Evolutionary conservation across 192 early-diverging fungal genomes (phyloP), one percentile per base, ranked within the genome.

Genomic region (Entomortierella parvispora): DNA sequence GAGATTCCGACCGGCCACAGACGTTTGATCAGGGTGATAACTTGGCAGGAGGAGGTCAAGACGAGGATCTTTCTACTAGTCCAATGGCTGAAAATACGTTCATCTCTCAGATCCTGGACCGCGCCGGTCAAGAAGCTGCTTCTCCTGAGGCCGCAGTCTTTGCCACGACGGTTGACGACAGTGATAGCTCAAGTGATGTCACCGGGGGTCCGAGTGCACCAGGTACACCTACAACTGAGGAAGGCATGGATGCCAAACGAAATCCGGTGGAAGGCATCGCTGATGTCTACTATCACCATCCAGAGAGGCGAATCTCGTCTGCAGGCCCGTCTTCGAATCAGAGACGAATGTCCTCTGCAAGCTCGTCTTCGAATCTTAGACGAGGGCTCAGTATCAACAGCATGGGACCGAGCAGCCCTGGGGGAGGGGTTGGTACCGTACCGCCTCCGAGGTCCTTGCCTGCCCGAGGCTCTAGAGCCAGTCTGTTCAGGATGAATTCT

Each of bases 201-300:
- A 66, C 50, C 4, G 71, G 56, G 2, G 71, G 62, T 17, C 71
- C 63, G 15, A 66, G 48, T 40, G 26, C 40, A 0, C 61, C 62
- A 33, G 62, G 31, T 22, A 52, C 47, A 18, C 62, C 70, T 0
- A n/a, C n/a, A n/a, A n/a, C 43, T 11, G 28, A 17, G 25, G 58
- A 51, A 14, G 49, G 34, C 14, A 53, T 58, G 15, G 31, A 53
- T 7, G 6, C 32, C 4, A 62, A 31, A 18, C 55, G 66, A 33
- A 77, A 68, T 23, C 37, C 52, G 2, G 52, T 77, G 53, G 74
- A 77, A 14, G 74, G 74, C 3, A 64, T 77, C 20, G 62, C 18
- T 4, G 65, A 77, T 42, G 66, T 77, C n/a, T 77, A 77, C 11
- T 77, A 77, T 29, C 74, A 77, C 52, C 74, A 77, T 56, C 74